phyloP scores from a whole-genome alignment of 164 flowering plant genomes.

The Nelumbo lutea region DNA sequence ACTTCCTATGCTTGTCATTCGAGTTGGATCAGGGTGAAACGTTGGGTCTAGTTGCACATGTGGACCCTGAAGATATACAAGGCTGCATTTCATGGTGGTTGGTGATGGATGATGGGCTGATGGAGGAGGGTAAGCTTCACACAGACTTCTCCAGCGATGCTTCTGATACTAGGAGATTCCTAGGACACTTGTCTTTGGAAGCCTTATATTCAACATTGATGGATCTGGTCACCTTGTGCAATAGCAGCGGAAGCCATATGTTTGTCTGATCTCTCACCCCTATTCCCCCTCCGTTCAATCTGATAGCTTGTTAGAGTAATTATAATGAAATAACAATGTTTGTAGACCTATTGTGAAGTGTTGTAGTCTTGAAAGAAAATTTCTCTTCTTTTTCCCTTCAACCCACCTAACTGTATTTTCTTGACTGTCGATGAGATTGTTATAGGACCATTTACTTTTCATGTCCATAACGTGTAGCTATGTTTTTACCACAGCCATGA shows the following conservation, averaged over 20 bases:
- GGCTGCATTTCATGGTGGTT: conserved; percentile 97
- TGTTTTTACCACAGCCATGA: too few species aligned
- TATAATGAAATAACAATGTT: not conserved
- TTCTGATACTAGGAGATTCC: conserved; percentile 52
- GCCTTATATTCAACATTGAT: conserved; percentile 65
- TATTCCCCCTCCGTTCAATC: too few species aligned
- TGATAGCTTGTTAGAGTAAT: too few species aligned
- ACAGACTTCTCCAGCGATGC: conserved; percentile 30
- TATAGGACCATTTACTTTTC: too few species aligned
- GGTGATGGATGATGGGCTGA: conserved; percentile 58
- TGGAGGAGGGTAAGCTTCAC: conserved; percentile 4
- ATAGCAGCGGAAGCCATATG: conserved; percentile 35
- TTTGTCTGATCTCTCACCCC: not conserved
- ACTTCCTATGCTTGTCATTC: too few species aligned
- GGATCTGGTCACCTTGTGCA: conserved; percentile 74
- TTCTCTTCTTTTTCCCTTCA: too few species aligned
- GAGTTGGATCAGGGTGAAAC: too few species aligned
- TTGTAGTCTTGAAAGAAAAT: too few species aligned
- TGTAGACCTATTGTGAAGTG: not conserved
- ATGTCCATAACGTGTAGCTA: too few species aligned
- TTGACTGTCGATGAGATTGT: too few species aligned
- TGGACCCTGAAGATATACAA: conserved; percentile 43
- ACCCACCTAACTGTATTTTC: too few species aligned
- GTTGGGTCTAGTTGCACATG: conserved; percentile 8
- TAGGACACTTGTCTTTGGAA: conserved; percentile 75